These are phyloP conservation scores for Hanseniaspora sp. DNA, from an alignment of 1,139 yeast species.

Conservation along the genomic window DNA sequence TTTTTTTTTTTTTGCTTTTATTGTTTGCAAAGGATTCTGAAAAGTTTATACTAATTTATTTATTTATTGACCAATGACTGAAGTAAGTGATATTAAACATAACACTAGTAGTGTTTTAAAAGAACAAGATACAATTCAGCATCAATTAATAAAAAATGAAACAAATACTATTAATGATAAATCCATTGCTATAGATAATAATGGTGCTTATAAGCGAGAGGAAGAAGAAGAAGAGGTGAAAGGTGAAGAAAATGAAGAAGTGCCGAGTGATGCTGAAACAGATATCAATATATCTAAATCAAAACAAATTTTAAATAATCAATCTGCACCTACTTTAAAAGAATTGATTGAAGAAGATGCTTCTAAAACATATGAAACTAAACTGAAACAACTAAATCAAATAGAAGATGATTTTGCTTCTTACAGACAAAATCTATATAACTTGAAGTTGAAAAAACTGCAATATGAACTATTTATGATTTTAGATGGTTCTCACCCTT, in stretches of 20 bases:
- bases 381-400: slow-evolving; percentile 23
- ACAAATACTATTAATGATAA: too few species aligned
- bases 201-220: not conserved
- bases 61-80: too few species aligned
- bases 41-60: too few species aligned
- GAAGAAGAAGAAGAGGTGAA: not conserved
- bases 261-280: slow-evolving; percentile 14
- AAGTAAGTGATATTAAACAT: too few species aligned
- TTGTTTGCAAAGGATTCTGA: not conserved
- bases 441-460: slow-evolving; percentile 60
- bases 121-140: too few species aligned
- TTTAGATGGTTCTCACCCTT: slow-evolving; percentile 85
- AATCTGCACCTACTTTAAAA: slow-evolving; percentile 1
- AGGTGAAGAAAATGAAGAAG: not conserved
- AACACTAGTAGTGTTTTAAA: too few species aligned
- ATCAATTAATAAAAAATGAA: too few species aligned
- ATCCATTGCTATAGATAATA: not conserved
- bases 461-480: slow-evolving; percentile 82
- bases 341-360: slow-evolving; percentile 2
- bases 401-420: slow-evolving; percentile 81
- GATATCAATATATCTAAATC: not conserved
- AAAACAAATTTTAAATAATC: not conserved
- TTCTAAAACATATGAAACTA: not conserved
- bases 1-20: not conserved
- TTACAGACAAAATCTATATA: slow-evolving; percentile 65